Evolutionary conservation across 2,329 filamentous ascomycete genomes (phyloP).

Genomic region (Ciborinia camelliae): DNA sequence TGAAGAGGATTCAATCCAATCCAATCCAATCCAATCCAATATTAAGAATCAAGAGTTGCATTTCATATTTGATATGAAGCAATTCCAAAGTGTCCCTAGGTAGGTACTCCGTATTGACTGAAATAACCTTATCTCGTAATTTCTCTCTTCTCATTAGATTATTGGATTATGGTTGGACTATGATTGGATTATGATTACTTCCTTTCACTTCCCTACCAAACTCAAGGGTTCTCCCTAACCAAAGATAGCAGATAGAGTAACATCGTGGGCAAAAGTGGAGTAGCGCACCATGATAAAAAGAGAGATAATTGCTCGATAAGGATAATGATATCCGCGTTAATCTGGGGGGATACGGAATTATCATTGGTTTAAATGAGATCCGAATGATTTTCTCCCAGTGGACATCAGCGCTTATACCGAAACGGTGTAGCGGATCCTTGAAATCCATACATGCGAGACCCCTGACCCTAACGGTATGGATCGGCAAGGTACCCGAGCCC

Average conservation of each 20-base stretch:
- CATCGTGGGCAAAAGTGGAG: not conserved
- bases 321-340: not conserved
- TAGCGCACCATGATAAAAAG: not conserved
- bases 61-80: not conserved
- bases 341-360: not conserved
- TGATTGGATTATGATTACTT: no score
- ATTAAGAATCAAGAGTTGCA: not conserved
- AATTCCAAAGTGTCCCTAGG: not conserved
- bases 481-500: not conserved
- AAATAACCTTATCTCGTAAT: no score
- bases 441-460: no score
- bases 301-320: not conserved
- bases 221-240: not conserved
- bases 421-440: not conserved
- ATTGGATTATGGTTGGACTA: no score
- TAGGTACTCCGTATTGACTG: no score
- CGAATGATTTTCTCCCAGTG: not conserved
- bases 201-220: not conserved
- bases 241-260: not conserved
- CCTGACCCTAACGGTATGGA: no score
- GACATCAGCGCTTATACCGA: not conserved
- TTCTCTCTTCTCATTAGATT: no score
- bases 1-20: no score
- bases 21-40: not conserved
- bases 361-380: not conserved